Evolutionary conservation across 768 basidiomycete genomes (phyloP), one percentile per base, ranked within the genome.

Genomic region (Pseudohyphozyma bogoriensis): DNA sequence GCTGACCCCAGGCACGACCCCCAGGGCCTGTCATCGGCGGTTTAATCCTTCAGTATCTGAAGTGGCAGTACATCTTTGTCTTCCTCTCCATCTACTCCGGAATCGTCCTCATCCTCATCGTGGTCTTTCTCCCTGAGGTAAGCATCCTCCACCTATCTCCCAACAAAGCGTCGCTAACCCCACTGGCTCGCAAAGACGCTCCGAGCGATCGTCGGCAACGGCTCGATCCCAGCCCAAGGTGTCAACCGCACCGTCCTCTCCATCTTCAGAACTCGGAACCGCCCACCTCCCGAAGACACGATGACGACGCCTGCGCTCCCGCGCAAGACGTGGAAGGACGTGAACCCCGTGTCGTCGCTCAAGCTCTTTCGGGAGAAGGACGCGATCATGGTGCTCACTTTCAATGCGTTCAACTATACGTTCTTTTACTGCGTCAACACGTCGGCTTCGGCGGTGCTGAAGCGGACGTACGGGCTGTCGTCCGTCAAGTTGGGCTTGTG

Each of bases 401-500:
- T 65, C 55, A 65, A 62, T 40, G 51, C 57, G 32, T 40, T 24
- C 2, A 13, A 36, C 50, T 45, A 8, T 45, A 10, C 2, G 24
- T 24, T 83, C 1, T 82, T 81, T 67, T 85, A 85, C 64, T 79
- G 78, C 37, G 79, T 84, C 33, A 79, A 77, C 2, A 79, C 85
- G 0, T 80, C 80, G 2, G 76, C 84, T 18, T 82, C 85, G 2
- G 79, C 83, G 0, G 76, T 83, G 0, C 83, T 87, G 69, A 74
- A 77, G 53, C 62, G 8, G 1, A 74, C 78, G 1, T 89, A 90
- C 64, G 79, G 73, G 61, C 76, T 87, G n/a, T 79, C 73, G 57
- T 79, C 85, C 62, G 81, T 82, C 5, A 77, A 81, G 28, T 78
- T 86, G 33, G 89, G 89, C 3, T 73, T 91, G 8, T 89, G 85